Base-by-base conservation (phyloP, 2,329 filamentous ascomycete genomes). In the Pseudogymnoascus sp. region DNA sequence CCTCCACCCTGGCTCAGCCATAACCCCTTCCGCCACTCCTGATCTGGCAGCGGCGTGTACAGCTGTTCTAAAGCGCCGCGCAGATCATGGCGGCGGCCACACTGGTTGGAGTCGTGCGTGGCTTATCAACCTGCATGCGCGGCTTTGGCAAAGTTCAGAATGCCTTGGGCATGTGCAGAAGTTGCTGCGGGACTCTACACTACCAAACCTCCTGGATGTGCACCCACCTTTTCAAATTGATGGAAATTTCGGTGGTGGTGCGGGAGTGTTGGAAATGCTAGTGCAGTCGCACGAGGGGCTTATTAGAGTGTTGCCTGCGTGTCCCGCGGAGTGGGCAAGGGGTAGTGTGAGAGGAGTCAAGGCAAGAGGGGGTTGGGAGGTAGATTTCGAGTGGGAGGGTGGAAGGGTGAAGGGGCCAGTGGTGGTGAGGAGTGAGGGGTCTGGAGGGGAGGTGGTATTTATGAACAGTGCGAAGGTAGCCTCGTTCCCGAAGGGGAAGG, bases 141-240 rank as follows among this genome's bases (percentile, higher is more conserved):
- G 79, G 8, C 67, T 80, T n/a, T 71, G 75, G 10, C 75, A 78
- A 63, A 68, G 69, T 3, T 73, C 75, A 39, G 72, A 75, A 39
- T 75, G 74, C 62, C 68, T 73, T 39, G 67, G 71, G 31, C 75
- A 80, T 64, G 67, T 79, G 23, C 69, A 76, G 16, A 69, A 71
- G n/a, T 68, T 80, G 5, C 66, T 81, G 34, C 70, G 69, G 11
- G 69, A 75, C 3, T 78, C 77, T 3, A 80, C 78, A 0, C 67
- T 79, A 16, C 73, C 75, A 1, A 81, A 80, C 67, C 67, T 80
- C 63, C 66, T 81, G 2, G 78, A 80, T 61, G 75, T 73, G 6
- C 77, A 79, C 51, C 78, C 77, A 1, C 77, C 76, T 11, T 81
- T 81, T 66, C 79, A 81, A 66, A 80, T 80, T 21, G 79, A 82